Evolutionary conservation across 805 yeast genomes (phyloP), one percentile per base, ranked within the genome.

Genomic region (Metschnikowia gruessii): DNA sequence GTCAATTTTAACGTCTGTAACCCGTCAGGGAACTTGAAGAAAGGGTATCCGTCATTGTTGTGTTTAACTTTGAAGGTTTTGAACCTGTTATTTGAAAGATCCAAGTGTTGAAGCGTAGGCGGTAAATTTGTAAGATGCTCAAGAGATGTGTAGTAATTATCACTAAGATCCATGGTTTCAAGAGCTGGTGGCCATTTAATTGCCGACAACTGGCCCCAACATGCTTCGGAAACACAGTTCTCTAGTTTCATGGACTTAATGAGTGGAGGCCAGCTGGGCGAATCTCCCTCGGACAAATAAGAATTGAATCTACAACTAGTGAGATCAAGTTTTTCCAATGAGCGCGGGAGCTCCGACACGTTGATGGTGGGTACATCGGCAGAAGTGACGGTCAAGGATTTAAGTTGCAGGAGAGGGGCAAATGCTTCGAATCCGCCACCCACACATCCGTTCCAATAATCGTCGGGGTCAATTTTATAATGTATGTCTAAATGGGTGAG

Each of bases 321-420:
- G 16, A 68, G 49, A 40, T 68, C 72, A 22, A 68, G 47, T 3
- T 61, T 63, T 37, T 62, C 64, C 28, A 68, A 45, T 0, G 66
- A 56, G n/a, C 48, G 51, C 2, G 71, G 70, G 15, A 70, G 55
- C 16, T 38, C 51, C 12, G 60, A 48, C 4, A 69, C 49, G 40
- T 61, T 55, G 31, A 64, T 40, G 11, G 52, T 42, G 8, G 53
- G 41, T 22, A 65, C 42, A 15, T 52, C 53, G 46, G 66, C 67
- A 48, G 64, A 57, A 0, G 72, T 61, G 26, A 69, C 42, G 74
- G 68, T 68, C 29, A 69, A 49, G 4, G 64, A 61, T 13, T 55
- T 56, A 42, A 69, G 24, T 8, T 4, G 55, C 19, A 46, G 37
- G 2, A 43, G 34, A 1, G 71, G 69, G 10, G 32, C 19, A 18